Percentiles rank a stretch among this genome's conserved stretches.
These are phyloP conservation scores for Lathyrus sativus DNA, from an alignment of 306 rosid species.

Conservation along the genomic window DNA sequence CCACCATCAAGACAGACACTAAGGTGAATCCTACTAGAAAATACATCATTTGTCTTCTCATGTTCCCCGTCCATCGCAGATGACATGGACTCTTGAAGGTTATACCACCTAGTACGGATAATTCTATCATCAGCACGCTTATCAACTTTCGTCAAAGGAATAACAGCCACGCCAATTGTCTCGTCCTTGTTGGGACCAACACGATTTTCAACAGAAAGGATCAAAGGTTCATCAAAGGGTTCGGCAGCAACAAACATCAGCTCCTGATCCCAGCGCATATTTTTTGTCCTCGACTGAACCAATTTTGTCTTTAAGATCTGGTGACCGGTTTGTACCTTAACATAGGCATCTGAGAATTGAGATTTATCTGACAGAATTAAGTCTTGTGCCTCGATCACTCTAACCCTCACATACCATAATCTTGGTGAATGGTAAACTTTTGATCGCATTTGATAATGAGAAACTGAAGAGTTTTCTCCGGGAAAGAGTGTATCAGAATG, in stretches of 20 bases:
- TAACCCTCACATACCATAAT: slow-evolving; percentile 83
- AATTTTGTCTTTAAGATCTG: neutral
- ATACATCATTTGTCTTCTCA: slow-evolving; percentile 52
- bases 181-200: slow-evolving; percentile 73
- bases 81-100: slow-evolving; percentile 65
- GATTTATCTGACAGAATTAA: slow-evolving; percentile 62
- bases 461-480: slow-evolving; percentile 46
- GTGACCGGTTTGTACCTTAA: neutral
- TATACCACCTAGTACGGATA: slow-evolving; percentile 60
- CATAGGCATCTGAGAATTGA: slow-evolving; percentile 30
- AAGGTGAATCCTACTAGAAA: slow-evolving; percentile 66
- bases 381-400: slow-evolving; percentile 87
- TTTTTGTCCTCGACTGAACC: slow-evolving; percentile 1
- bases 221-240: slow-evolving; percentile 81
- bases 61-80: slow-evolving; percentile 68
- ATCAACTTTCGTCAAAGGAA: slow-evolving; percentile 59
- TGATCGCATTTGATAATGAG: slow-evolving; percentile 61
- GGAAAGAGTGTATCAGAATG: slow-evolving; percentile 78
- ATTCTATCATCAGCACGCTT: slow-evolving; percentile 80
- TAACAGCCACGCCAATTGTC: slow-evolving; percentile 62
- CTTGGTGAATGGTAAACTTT: slow-evolving; percentile 94
- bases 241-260: slow-evolving; percentile 86
- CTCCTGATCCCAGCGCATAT: slow-evolving; percentile 75
- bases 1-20: slow-evolving; percentile 92
- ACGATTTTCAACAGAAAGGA: slow-evolving; percentile 75